These are phyloP conservation scores for Polyrhizophydium stewartii DNA, from an alignment of 371 early-diverging fungal genomes.

Conservation along the genomic window DNA sequence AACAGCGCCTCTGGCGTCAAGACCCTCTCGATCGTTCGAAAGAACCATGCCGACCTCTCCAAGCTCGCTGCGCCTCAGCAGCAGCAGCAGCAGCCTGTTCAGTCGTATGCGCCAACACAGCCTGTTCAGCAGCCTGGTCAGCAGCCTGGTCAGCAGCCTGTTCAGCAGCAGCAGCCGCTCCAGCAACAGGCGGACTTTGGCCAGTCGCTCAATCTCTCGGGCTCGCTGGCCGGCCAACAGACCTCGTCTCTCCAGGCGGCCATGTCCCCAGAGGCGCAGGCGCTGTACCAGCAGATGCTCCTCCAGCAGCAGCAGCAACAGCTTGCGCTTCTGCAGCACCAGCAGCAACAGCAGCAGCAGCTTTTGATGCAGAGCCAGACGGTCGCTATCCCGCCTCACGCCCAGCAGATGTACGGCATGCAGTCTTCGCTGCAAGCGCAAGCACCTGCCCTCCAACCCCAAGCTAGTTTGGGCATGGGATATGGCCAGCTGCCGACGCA, in stretches of 20 bases:
- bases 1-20: neutral
- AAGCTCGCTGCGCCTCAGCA: constrained; percentile 13
- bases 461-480: no score
- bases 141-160: constrained; percentile 9
- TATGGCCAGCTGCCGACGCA: no score
- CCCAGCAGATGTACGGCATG: no score
- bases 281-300: constrained; percentile 8
- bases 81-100: constrained; percentile 6
- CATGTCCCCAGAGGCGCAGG: constrained; percentile 10
- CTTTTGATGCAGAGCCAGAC: constrained; percentile 1
- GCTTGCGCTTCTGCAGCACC: constrained; percentile 11
- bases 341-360: constrained; percentile 9
- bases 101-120: neutral
- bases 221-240: no score
- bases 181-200: no score
- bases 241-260: no score
- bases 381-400: no score
- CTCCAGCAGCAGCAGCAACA: constrained; percentile 15
- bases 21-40: constrained; percentile 20
- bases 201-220: no score
- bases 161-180: no score
- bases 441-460: no score
- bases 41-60: constrained; percentile 29
- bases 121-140: neutral
- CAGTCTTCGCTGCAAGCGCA: no score